Percentiles rank a stretch among this genome's conserved stretches.
Conservation (phyloP, 2,329 filamentous ascomycete species). For the Stachybotrys chartarum region DNA sequence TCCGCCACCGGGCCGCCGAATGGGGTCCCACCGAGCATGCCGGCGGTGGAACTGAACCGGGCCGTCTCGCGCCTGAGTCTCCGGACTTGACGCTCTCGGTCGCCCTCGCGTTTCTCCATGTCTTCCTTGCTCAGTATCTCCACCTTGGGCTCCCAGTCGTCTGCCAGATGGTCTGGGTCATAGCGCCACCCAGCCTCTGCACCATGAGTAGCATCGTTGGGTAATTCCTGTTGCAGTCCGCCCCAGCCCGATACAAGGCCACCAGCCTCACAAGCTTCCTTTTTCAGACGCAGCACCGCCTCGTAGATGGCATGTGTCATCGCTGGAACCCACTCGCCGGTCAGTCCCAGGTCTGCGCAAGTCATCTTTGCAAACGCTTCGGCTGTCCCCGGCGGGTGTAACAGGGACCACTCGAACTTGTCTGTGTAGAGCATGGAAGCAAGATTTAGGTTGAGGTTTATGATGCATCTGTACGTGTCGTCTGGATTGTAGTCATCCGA, state of each 20-base stretch:
- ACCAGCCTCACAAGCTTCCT: constrained; percentile 90
- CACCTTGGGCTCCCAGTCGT: constrained; percentile 78
- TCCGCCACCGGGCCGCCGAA: constrained; percentile 43
- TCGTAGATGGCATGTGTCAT: constrained; percentile 98
- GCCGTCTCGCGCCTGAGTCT: constrained; percentile 85
- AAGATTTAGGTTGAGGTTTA: constrained; percentile 85
- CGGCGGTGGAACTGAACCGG: constrained; percentile 78
- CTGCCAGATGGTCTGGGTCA: constrained; percentile 81
- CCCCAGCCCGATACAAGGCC: constrained; percentile 72
- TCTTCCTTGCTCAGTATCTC: constrained; percentile 86
- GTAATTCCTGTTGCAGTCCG: constrained; percentile 56
- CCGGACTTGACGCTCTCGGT: constrained; percentile 84
- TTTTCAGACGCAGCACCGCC: constrained; percentile 84
- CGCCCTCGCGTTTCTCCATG: constrained; percentile 93
- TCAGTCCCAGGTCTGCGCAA: constrained; percentile 82
- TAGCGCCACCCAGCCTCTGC: constrained; percentile 88
- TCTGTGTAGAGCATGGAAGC: constrained; percentile 90
- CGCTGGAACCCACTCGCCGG: constrained; percentile 88
- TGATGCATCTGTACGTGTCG: constrained; percentile 89
- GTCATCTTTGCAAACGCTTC: constrained; percentile 90
- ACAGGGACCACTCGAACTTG: constrained; percentile 94
- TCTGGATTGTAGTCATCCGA: constrained; percentile 79
- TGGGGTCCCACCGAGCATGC: constrained; percentile 71
- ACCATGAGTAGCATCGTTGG: constrained; percentile 83
- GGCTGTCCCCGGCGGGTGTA: constrained; percentile 85